Percentiles rank a stretch among this genome's conserved stretches.
Evolutionary conservation across 2,329 filamentous ascomycete genomes (phyloP).

Genomic region (Calonectria hawksworthii): DNA sequence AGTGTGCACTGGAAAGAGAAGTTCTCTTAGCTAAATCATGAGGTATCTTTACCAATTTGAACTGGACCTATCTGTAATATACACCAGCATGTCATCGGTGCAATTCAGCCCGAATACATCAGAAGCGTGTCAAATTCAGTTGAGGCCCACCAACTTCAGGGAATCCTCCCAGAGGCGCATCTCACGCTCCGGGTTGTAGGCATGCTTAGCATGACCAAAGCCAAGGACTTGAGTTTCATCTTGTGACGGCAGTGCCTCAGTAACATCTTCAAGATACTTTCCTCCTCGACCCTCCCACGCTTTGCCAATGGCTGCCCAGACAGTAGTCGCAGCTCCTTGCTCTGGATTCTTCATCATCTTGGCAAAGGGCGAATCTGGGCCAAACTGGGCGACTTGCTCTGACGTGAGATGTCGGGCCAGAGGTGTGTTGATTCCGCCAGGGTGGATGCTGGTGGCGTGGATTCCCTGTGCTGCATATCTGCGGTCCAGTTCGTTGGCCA

Average conservation of each 20-base stretch:
- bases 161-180: conserved; percentile 36
- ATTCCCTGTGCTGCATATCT: conserved; percentile 47
- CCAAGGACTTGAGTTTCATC: not conserved
- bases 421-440: conserved; percentile 50
- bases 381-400: not conserved
- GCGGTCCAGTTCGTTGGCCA: conserved; percentile 43
- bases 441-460: conserved; percentile 42
- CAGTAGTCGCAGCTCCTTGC: conserved; percentile 40
- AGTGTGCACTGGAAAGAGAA: not conserved
- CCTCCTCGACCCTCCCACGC: conserved; percentile 37
- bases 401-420: not conserved
- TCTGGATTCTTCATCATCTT: conserved; percentile 25
- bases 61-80: not conserved
- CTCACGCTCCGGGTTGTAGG: conserved; percentile 31
- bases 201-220: conserved; percentile 23
- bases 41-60: not conserved
- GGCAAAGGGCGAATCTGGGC: not conserved
- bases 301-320: conserved; percentile 38
- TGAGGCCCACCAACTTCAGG: conserved; percentile 33
- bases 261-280: conserved; percentile 32
- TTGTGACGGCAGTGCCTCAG: conserved; percentile 15
- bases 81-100: not conserved
- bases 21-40: not conserved
- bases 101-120: not conserved
- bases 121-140: not conserved